These are phyloP conservation scores for Corynascus novoguineensis DNA, from an alignment of 495 filamentous ascomycete species.

Conservation along the genomic window DNA sequence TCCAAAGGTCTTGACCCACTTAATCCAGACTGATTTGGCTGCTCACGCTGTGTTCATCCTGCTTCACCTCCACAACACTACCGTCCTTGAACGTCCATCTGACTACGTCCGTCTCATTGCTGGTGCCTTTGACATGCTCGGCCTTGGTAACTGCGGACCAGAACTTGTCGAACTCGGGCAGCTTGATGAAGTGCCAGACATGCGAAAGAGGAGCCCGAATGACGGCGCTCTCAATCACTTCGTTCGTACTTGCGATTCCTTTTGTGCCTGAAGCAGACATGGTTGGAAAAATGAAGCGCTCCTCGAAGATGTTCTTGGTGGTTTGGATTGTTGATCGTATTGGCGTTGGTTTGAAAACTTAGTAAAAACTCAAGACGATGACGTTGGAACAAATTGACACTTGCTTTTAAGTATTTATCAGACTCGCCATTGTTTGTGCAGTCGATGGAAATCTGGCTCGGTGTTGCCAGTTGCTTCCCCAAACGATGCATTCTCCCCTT, in stretches of 20 bases:
- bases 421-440: too few relatives aligned
- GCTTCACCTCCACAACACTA: conserved; percentile 59
- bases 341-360: neutral
- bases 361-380: neutral
- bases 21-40: neutral
- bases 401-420: neutral
- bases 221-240: conserved; percentile 58
- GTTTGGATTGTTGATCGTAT: neutral
- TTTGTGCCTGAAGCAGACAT: neutral
- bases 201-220: conserved; percentile 55
- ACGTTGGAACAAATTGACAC: too few relatives aligned
- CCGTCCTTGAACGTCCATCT: conserved; percentile 63
- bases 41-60: conserved; percentile 62
- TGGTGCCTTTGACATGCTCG: conserved; percentile 53
- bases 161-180: conserved; percentile 55
- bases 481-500: neutral
- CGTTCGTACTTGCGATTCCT: conserved; percentile 56
- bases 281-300: too few relatives aligned
- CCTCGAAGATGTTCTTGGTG: neutral
- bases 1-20: neutral
- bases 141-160: conserved; percentile 52
- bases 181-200: conserved; percentile 67
- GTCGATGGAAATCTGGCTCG: neutral
- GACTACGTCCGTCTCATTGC: conserved; percentile 56
- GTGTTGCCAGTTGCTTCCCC: neutral